A percentile compares a stretch with the other conserved stretches of the same genome.
phyloP scores from a whole-genome alignment of 2,329 filamentous ascomycete genomes.

The Allantophomopsis lycopodina region DNA sequence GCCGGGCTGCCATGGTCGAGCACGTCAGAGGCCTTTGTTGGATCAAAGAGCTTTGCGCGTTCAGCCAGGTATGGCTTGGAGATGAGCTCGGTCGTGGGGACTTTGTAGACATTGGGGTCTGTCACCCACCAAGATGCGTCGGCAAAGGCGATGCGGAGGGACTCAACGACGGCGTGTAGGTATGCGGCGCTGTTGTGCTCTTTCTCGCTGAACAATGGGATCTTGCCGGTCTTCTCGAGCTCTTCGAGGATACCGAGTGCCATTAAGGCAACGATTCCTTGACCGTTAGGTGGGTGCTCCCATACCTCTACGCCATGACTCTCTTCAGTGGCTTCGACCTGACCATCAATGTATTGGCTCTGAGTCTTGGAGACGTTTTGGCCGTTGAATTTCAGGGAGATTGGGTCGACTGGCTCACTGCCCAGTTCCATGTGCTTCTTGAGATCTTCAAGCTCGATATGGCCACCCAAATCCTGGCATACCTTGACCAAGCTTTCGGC shows the following conservation, averaged over 20 bases:
- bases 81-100: constrained; percentile 59
- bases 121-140: constrained; percentile 86
- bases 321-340: constrained; percentile 20
- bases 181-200: constrained; percentile 76
- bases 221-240: constrained; percentile 61
- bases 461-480: constrained; percentile 61
- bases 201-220: constrained; percentile 51
- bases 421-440: constrained; percentile 59
- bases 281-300: constrained; percentile 95
- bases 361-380: constrained; percentile 40
- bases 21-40: constrained; percentile 43
- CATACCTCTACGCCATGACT: constrained; percentile 62
- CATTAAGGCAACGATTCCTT: constrained; percentile 91
- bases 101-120: constrained; percentile 59
- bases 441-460: constrained; percentile 68
- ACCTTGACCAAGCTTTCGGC: constrained; percentile 73
- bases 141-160: constrained; percentile 77
- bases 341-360: constrained; percentile 25
- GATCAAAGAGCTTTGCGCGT: constrained; percentile 44
- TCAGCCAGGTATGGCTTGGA: constrained; percentile 61
- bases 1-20: constrained; percentile 68
- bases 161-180: constrained; percentile 78
- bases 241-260: constrained; percentile 84
- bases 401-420: constrained; percentile 71
- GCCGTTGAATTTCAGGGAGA: constrained; percentile 66